Conservation (phyloP, 2,329 filamentous ascomycete species). For the Xylariaceae sp. region DNA sequence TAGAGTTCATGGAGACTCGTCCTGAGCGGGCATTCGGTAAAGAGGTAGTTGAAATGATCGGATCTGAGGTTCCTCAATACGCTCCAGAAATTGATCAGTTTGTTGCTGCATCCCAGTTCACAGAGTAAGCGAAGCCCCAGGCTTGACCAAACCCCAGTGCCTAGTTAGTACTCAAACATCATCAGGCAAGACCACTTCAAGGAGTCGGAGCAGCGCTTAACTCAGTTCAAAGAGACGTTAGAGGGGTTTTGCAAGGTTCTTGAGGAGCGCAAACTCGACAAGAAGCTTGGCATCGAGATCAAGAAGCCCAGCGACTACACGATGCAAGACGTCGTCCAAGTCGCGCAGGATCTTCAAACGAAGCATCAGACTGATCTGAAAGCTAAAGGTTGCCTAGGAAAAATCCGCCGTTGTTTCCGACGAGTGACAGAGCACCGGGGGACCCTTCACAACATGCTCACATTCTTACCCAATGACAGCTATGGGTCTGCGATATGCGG, state of each 20-base stretch:
- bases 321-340: constrained; percentile 11
- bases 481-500: constrained; percentile 14
- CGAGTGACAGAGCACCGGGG: constrained; percentile 5
- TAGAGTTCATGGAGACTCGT: constrained; percentile 11
- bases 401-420: constrained; percentile 11
- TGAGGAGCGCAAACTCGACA: constrained; percentile 11
- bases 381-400: constrained; percentile 7
- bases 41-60: constrained; percentile 8
- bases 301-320: constrained; percentile 10
- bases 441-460: constrained; percentile 11
- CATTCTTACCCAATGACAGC: constrained; percentile 11
- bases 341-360: constrained; percentile 10
- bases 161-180: not conserved
- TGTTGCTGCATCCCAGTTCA: constrained; percentile 3
- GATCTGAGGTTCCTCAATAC: constrained; percentile 6
- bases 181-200: constrained; percentile 8
- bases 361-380: constrained; percentile 6
- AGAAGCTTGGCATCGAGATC: constrained; percentile 9
- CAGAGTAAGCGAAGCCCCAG: not conserved
- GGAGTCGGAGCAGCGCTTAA: constrained; percentile 9
- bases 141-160: no score
- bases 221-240: constrained; percentile 10
- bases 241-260: constrained; percentile 9
- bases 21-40: constrained; percentile 7
- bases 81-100: constrained; percentile 10